phyloP scores from a whole-genome alignment of 768 basidiomycete genomes.

The Rhodotorula graminis region DNA sequence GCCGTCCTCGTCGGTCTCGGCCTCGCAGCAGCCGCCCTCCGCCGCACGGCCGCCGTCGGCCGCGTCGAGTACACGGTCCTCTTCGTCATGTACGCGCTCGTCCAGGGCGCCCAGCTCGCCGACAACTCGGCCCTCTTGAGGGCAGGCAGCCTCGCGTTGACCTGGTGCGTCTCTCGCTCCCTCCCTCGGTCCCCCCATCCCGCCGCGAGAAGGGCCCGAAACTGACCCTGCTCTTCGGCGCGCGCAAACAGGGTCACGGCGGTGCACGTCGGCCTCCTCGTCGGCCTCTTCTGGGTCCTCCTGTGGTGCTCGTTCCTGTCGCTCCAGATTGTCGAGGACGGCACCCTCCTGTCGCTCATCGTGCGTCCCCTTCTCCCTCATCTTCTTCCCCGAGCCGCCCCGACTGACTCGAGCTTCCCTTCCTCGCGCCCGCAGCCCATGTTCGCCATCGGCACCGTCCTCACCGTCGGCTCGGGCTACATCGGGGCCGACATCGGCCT shows the following conservation, averaged over 20 bases:
- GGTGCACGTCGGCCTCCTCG: slow-evolving; percentile 72
- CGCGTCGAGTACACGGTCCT: slow-evolving; percentile 47
- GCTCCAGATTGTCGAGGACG: slow-evolving; percentile 81
- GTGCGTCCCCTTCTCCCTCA: slow-evolving; percentile 11
- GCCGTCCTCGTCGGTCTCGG: slow-evolving; percentile 60
- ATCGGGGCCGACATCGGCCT: slow-evolving; percentile 78
- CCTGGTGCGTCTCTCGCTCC: slow-evolving; percentile 11
- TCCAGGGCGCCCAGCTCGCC: slow-evolving; percentile 37
- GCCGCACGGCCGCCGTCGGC: slow-evolving; percentile 84
- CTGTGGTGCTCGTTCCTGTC: slow-evolving; percentile 44
- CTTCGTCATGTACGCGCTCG: slow-evolving; percentile 43
- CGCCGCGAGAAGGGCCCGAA: too few species aligned
- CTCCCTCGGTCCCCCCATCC: too few species aligned
- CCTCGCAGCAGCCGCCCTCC: slow-evolving; percentile 59
- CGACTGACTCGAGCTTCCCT: neutral
- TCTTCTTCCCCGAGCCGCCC: neutral
- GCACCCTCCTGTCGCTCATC: slow-evolving; percentile 55
- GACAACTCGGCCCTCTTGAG: slow-evolving; percentile 35
- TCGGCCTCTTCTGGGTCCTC: slow-evolving; percentile 52
- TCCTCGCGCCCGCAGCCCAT: slow-evolving; percentile 8
- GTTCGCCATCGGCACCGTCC: slow-evolving; percentile 24
- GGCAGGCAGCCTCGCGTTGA: slow-evolving; percentile 20
- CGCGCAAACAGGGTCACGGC: slow-evolving; percentile 51
- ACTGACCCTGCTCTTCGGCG: neutral
- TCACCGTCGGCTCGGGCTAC: slow-evolving; percentile 72